phyloP scores from a whole-genome alignment of 1,139 yeast species.

The Ogataea hybrid region DNA sequence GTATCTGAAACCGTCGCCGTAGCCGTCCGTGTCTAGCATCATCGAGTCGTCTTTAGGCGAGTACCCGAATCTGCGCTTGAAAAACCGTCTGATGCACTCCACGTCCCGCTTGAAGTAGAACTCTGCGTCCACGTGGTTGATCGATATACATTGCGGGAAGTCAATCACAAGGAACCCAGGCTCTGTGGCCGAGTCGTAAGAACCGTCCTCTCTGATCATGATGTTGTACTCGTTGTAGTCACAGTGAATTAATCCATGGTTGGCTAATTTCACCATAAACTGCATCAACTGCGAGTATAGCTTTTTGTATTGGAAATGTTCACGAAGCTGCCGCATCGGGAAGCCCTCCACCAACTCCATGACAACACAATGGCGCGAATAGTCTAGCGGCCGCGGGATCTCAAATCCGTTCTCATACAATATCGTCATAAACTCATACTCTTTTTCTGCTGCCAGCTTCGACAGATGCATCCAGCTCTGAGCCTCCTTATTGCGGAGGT shows the following conservation, averaged over 20 bases:
- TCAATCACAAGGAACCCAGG: conserved; percentile 84
- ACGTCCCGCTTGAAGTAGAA: conserved; percentile 89
- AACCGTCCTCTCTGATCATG: conserved; percentile 54
- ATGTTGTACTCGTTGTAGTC: conserved; percentile 97
- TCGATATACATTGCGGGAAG: conserved; percentile 97
- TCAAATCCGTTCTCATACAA: conserved; percentile 71
- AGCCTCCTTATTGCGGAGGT: conserved; percentile 60
- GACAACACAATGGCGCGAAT: conserved; percentile 86
- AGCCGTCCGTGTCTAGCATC: conserved; percentile 76
- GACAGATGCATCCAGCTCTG: conserved; percentile 92
- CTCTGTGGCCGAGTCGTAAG: conserved; percentile 51
- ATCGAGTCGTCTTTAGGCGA: conserved; percentile 60
- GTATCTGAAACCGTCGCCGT: conserved; percentile 72
- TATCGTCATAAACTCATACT: conserved; percentile 80
- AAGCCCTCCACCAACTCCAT: conserved; percentile 90
- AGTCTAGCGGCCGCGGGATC: conserved; percentile 88
- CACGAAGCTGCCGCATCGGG: conserved; percentile 81
- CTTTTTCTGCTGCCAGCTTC: conserved; percentile 87
- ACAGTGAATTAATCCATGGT: conserved; percentile 91
- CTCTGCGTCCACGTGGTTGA: conserved; percentile 86
- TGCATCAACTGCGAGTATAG: conserved; percentile 84
- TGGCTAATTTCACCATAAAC: conserved; percentile 79
- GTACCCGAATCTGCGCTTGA: conserved; percentile 74
- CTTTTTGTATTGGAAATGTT: conserved; percentile 64
- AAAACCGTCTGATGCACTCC: conserved; percentile 80